phyloP scores from a whole-genome alignment of 371 early-diverging fungal species.

The Dichotomocladium elegans region DNA sequence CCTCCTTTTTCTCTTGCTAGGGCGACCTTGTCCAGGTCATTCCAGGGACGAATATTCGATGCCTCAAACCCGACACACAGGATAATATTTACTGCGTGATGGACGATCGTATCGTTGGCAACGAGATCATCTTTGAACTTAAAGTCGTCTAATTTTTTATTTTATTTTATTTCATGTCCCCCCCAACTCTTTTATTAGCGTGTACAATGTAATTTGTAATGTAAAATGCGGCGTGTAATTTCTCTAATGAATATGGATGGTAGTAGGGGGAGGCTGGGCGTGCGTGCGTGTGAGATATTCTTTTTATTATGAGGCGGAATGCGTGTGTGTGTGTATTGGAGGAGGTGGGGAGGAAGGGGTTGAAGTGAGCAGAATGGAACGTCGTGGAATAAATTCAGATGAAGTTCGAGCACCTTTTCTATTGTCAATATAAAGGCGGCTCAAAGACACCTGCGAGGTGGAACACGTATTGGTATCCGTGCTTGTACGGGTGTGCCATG shows the following conservation, averaged over 20 bases:
- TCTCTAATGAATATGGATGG: no score
- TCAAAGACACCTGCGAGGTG: slow-evolving; percentile 21
- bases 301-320: no score
- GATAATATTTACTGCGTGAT: slow-evolving; percentile 54
- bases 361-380: no score
- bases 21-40: slow-evolving; percentile 64
- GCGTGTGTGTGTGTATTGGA: background rate
- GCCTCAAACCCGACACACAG: slow-evolving; percentile 48
- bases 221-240: background rate
- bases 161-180: slow-evolving; percentile 4
- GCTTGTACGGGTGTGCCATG: slow-evolving; percentile 46
- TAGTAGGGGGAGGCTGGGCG: background rate
- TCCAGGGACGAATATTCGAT: slow-evolving; percentile 57
- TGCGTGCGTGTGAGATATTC: background rate
- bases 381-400: background rate
- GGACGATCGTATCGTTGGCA: slow-evolving; percentile 38
- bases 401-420: no score
- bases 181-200: no score
- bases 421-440: slow-evolving; percentile 8
- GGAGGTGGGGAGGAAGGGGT: background rate
- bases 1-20: slow-evolving; percentile 7
- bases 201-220: background rate
- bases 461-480: slow-evolving; percentile 41
- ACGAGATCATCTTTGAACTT: slow-evolving; percentile 36
- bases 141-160: slow-evolving; percentile 15